Conservation (phyloP, 306 rosid genomes). For the Lathyrus aphaca region DNA sequence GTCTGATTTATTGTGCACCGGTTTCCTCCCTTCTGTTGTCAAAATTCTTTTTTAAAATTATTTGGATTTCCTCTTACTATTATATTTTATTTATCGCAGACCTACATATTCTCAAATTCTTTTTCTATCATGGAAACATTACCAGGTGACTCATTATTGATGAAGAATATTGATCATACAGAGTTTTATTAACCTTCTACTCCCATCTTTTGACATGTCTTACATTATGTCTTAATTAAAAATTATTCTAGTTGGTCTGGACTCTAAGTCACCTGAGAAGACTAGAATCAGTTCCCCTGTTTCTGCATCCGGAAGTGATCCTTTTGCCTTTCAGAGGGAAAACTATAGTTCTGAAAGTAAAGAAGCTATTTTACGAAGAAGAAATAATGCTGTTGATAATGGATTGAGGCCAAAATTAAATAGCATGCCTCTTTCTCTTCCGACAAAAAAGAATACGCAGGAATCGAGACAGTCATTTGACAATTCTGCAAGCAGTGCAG, state of each 20-base stretch:
- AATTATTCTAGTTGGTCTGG: slow-evolving; percentile 62
- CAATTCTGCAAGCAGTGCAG: slow-evolving; percentile 50
- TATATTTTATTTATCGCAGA: slow-evolving; percentile 61
- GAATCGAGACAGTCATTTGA: slow-evolving; percentile 47
- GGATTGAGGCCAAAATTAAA: slow-evolving; percentile 60
- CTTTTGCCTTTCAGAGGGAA: slow-evolving; percentile 50
- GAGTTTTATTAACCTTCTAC: slow-evolving; percentile 24
- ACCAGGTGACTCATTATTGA: slow-evolving; percentile 68
- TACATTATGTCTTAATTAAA: slow-evolving; percentile 36
- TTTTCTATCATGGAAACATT: slow-evolving; percentile 90
- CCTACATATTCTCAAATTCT: slow-evolving; percentile 84
- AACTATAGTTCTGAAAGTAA: slow-evolving; percentile 50
- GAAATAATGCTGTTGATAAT: slow-evolving; percentile 55
- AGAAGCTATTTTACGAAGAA: slow-evolving; percentile 60
- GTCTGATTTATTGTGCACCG: slow-evolving; percentile 50
- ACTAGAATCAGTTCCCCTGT: slow-evolving; percentile 53
- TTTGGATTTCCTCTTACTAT: slow-evolving; percentile 31
- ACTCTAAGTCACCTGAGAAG: slow-evolving; percentile 68
- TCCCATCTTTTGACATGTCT: slow-evolving; percentile 43
- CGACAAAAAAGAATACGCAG: slow-evolving; percentile 43
- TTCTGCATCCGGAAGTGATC: slow-evolving; percentile 48
- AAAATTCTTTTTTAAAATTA: slow-evolving; percentile 4
- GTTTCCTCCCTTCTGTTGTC: slow-evolving; percentile 34
- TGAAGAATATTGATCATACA: slow-evolving; percentile 38
- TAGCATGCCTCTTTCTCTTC: slow-evolving; percentile 51